Evolutionary conservation across 352 stramenopile genomes (phyloP).

Genomic region (Thalassiosira mediterranea): DNA sequence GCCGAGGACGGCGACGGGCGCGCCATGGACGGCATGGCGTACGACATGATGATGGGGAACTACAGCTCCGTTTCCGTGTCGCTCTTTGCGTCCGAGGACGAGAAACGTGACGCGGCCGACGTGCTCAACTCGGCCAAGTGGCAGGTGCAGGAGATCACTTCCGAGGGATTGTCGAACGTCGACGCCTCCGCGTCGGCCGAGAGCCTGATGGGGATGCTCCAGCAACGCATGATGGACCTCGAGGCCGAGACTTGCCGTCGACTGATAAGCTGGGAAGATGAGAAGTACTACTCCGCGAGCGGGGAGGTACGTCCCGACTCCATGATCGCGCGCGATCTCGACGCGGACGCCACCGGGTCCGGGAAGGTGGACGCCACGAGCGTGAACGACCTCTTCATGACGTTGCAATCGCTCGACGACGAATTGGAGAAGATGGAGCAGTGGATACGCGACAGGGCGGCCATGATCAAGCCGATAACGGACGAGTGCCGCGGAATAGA

Average conservation of each 20-base stretch:
- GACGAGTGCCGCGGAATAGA: conserved; percentile 83
- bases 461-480: conserved; percentile 82
- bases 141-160: conserved; percentile 49
- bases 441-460: conserved; percentile 77
- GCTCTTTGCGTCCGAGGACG: conserved; percentile 74
- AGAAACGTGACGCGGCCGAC: conserved; percentile 74
- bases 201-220: conserved; percentile 63
- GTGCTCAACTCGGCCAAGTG: conserved; percentile 74
- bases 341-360: conserved; percentile 16
- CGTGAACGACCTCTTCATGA: conserved; percentile 74
- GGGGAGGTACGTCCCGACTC: conserved; percentile 14
- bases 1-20: conserved; percentile 54
- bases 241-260: conserved; percentile 82
- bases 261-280: conserved; percentile 83
- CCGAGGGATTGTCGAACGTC: conserved; percentile 52
- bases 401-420: conserved; percentile 73
- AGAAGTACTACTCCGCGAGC: conserved; percentile 74
- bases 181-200: conserved; percentile 68
- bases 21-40: conserved; percentile 75
- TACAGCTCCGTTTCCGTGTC: conserved; percentile 62
- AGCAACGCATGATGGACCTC: conserved; percentile 78
- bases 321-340: conserved; percentile 19
- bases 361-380: conserved; percentile 69
- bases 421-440: conserved; percentile 80
- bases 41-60: conserved; percentile 85